Evolutionary conservation across 1,284 basidiomycete genomes (phyloP).

Genomic region (Wallemia mellicola): DNA sequence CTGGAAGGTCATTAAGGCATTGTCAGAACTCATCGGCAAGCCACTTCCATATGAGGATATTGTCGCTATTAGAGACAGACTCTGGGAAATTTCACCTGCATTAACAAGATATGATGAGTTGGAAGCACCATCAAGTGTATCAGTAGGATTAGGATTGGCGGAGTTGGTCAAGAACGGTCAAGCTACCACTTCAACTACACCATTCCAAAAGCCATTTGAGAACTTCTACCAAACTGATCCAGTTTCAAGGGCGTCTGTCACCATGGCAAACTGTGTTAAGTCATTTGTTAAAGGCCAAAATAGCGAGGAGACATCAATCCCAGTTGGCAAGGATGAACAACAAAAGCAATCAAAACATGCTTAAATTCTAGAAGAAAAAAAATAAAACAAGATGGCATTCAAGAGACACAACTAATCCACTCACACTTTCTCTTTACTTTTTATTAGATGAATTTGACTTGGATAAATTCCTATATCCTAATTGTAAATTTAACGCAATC

Average conservation of each 20-base stretch:
- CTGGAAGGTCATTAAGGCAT: slow-evolving; percentile 90
- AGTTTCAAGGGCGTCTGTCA: slow-evolving; percentile 12
- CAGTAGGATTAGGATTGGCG: slow-evolving; percentile 40
- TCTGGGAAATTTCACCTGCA: slow-evolving; percentile 90
- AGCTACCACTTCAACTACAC: slow-evolving; percentile 26
- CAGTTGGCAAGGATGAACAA: not conserved
- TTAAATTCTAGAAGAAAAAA: not conserved
- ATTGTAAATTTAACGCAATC: not conserved
- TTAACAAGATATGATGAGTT: slow-evolving; percentile 60
- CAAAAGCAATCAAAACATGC: not conserved
- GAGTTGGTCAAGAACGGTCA: slow-evolving; percentile 24
- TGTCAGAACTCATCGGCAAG: slow-evolving; percentile 57
- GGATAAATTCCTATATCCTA: slow-evolving; percentile 1
- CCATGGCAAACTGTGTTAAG: slow-evolving; percentile 1
- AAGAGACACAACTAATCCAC: not conserved
- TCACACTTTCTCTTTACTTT: not conserved
- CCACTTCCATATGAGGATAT: slow-evolving; percentile 77
- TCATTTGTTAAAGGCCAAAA: not conserved
- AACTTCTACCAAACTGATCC: slow-evolving; percentile 96
- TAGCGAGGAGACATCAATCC: not conserved
- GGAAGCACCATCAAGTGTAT: slow-evolving; percentile 43
- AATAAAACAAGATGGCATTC: not conserved
- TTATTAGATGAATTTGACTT: not conserved
- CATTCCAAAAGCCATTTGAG: slow-evolving; percentile 48
- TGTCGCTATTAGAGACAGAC: slow-evolving; percentile 56